phyloP scores from a whole-genome alignment of 1,284 basidiomycete species.

The Moniliophthora roreri region DNA sequence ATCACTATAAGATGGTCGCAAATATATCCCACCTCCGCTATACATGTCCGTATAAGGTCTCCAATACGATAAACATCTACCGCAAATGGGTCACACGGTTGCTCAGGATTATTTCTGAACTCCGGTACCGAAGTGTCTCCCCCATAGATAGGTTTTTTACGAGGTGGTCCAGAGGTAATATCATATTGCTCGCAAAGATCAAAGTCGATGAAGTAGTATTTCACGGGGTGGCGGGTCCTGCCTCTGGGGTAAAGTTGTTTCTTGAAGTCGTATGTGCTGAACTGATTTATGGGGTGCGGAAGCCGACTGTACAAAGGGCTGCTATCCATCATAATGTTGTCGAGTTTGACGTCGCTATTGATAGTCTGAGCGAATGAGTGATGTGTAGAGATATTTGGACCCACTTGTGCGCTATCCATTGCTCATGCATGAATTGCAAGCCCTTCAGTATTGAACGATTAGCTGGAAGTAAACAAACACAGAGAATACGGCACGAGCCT shows the following conservation, averaged over 20 bases:
- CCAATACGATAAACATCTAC: constrained; percentile 9
- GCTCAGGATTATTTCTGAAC: neutral
- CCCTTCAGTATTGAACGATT: no score
- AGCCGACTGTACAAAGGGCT: neutral
- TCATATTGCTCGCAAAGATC: neutral
- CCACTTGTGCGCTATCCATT: neutral
- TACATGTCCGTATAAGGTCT: constrained; percentile 6
- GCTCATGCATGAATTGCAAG: neutral
- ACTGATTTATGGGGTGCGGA: neutral
- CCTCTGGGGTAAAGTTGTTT: neutral
- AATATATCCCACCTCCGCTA: no score
- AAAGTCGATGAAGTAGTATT: constrained; percentile 2
- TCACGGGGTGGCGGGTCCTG: neutral
- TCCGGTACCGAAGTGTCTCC: neutral
- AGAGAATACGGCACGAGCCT: no score
- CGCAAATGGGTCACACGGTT: constrained; percentile 10
- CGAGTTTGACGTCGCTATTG: neutral
- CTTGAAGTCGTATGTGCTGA: neutral
- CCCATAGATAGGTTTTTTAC: neutral
- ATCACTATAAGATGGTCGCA: no score
- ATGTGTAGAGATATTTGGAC: neutral
- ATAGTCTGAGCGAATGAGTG: neutral
- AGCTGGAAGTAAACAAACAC: no score
- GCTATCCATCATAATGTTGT: neutral
- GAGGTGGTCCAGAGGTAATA: neutral